Evolutionary conservation across 2,329 filamentous ascomycete species (phyloP).

Genomic region (Amauroascus niger): DNA sequence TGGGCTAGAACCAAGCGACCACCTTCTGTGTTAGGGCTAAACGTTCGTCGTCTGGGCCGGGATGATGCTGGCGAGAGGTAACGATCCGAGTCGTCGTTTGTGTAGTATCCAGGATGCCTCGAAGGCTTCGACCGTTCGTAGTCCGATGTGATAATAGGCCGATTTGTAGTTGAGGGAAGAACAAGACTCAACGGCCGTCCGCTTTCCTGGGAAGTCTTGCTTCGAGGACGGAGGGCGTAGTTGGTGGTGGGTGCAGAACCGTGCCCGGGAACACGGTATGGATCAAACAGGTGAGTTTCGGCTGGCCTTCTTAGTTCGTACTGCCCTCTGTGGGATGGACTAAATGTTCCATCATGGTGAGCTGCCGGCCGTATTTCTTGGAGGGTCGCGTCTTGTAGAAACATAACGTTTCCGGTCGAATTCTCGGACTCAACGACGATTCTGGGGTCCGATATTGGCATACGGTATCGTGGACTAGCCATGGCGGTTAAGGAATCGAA

Average conservation of each 20-base stretch:
- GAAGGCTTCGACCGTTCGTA: conserved; percentile 18
- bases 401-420: conserved; percentile 34
- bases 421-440: conserved; percentile 32
- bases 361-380: conserved; percentile 1
- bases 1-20: conserved; percentile 5
- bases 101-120: conserved; percentile 13
- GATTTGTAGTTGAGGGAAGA: conserved; percentile 22
- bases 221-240: conserved; percentile 32
- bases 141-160: conserved; percentile 15
- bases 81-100: conserved; percentile 25
- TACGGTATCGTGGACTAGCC: conserved; percentile 27
- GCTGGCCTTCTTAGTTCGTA: background rate
- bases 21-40: conserved; percentile 20
- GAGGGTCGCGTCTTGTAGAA: conserved; percentile 8
- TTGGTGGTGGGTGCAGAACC: conserved; percentile 27
- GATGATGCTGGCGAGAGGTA: conserved; percentile 28
- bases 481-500: conserved; percentile 16
- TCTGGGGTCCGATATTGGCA: conserved; percentile 27
- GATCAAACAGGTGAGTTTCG: conserved; percentile 21
- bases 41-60: conserved; percentile 19
- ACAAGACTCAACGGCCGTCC: conserved; percentile 24
- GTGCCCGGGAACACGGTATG: conserved; percentile 26
- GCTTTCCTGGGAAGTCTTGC: conserved; percentile 25
- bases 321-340: background rate
- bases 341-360: conserved; percentile 1